Conservation (phyloP, 1,139 yeast genomes). For the Scheffersomyces cryptocercus region DNA sequence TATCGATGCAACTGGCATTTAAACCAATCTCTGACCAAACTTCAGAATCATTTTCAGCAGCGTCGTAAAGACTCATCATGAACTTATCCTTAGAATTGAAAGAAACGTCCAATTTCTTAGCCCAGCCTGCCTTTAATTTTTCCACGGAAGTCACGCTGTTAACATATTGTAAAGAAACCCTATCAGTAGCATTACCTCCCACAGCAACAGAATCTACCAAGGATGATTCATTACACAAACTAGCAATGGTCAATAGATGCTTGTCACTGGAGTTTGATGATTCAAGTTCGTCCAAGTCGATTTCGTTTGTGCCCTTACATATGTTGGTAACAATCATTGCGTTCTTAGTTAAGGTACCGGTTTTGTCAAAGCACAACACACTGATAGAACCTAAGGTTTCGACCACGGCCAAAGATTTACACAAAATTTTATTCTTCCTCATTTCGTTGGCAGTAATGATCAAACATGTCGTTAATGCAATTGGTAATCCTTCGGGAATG, state of each 20-base stretch:
- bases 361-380: conserved; percentile 37
- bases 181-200: conserved; percentile 53
- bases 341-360: conserved; percentile 39
- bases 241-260: conserved; percentile 26
- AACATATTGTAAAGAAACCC: conserved; percentile 42
- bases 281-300: conserved; percentile 13
- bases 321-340: conserved; percentile 31
- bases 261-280: conserved; percentile 6
- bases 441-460: conserved; percentile 31
- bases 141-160: conserved; percentile 18
- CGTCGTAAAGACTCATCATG: conserved; percentile 39
- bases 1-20: conserved; percentile 7
- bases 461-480: conserved; percentile 36
- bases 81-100: conserved; percentile 52
- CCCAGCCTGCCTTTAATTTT: conserved; percentile 17
- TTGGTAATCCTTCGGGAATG: conserved; percentile 40
- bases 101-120: conserved; percentile 32
- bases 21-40: conserved; percentile 14
- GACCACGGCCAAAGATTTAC: conserved; percentile 31
- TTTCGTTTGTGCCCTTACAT: conserved; percentile 20
- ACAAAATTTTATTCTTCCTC: conserved; percentile 29
- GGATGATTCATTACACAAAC: conserved; percentile 44
- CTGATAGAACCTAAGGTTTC: conserved; percentile 38
- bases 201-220: conserved; percentile 25
- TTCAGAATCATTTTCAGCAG: conserved; percentile 8